phyloP scores from a whole-genome alignment of 768 basidiomycete species.

The Arthromyces matolae region DNA sequence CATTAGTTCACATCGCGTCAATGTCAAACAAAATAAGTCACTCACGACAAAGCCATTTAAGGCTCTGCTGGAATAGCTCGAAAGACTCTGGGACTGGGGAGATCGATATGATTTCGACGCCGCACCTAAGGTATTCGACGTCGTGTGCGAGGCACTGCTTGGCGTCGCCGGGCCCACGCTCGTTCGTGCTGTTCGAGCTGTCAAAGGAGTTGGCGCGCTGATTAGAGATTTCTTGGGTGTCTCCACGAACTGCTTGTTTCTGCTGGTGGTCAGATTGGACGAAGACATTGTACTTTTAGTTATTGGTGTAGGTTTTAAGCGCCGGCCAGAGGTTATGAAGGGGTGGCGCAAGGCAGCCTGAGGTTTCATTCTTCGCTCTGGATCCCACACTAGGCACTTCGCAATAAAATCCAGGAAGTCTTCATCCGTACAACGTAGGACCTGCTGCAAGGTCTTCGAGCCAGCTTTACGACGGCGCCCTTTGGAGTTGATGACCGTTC shows the following conservation, averaged over 20 bases:
- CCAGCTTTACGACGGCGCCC: slow-evolving; percentile 90
- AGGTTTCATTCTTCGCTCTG: slow-evolving; percentile 92
- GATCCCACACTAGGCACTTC: slow-evolving; percentile 98
- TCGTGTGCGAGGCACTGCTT: slow-evolving; percentile 44
- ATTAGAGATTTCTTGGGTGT: slow-evolving; percentile 91
- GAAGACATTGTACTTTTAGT: slow-evolving; percentile 56
- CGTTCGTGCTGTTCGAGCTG: slow-evolving; percentile 68
- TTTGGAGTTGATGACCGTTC: slow-evolving; percentile 94
- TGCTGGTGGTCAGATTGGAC: slow-evolving; percentile 48
- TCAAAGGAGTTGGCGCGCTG: slow-evolving; percentile 82
- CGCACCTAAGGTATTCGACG: slow-evolving; percentile 52
- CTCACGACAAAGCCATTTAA: slow-evolving; percentile 68
- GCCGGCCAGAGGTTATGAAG: slow-evolving; percentile 71
- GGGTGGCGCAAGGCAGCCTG: slow-evolving; percentile 89
- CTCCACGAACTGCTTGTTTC: slow-evolving; percentile 51
- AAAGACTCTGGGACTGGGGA: slow-evolving; percentile 66
- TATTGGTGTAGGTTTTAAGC: slow-evolving; percentile 42
- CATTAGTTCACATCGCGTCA: slow-evolving; percentile 10
- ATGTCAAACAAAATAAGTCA: slow-evolving; percentile 13
- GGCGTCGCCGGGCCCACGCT: slow-evolving; percentile 55
- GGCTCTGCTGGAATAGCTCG: slow-evolving; percentile 73
- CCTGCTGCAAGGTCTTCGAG: slow-evolving; percentile 84
- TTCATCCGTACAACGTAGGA: slow-evolving; percentile 89
- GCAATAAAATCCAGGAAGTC: slow-evolving; percentile 95
- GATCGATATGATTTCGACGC: slow-evolving; percentile 64